Conservation (phyloP, 257 asterid genomes). For the Sherardia arvensis region DNA sequence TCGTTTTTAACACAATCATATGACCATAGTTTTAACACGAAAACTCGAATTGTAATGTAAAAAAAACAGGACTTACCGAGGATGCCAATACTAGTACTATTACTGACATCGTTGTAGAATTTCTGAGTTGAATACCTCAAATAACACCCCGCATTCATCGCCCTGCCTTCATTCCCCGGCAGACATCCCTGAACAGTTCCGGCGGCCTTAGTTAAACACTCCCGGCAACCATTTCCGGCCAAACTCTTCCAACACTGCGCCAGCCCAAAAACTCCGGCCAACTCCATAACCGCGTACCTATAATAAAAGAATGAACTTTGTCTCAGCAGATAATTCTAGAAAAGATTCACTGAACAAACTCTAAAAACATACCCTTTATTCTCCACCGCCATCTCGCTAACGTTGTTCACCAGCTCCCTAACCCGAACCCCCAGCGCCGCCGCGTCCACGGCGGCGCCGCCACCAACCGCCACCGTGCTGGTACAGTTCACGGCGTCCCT, state of each 20-base stretch:
- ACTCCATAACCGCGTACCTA: slow-evolving; percentile 38
- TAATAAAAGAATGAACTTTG: no score
- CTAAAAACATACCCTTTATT: no score
- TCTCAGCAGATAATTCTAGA: no score
- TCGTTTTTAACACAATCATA: no score
- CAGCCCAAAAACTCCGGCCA: slow-evolving; percentile 66
- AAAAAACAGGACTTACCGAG: slow-evolving; percentile 34
- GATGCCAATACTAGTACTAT: background rate
- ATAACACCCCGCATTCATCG: slow-evolving; percentile 74
- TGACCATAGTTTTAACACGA: background rate
- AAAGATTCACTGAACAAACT: no score
- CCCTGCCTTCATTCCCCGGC: slow-evolving; percentile 76
- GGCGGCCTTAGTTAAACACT: slow-evolving; percentile 66
- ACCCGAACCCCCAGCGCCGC: slow-evolving; percentile 27
- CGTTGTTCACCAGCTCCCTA: slow-evolving; percentile 32
- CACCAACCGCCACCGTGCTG: slow-evolving; percentile 27
- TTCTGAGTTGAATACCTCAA: slow-evolving; percentile 66
- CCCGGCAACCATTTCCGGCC: slow-evolving; percentile 48
- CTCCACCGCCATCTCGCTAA: slow-evolving; percentile 39
- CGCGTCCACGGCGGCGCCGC: slow-evolving; percentile 9
- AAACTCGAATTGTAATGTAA: background rate
- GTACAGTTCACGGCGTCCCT: slow-evolving; percentile 48
- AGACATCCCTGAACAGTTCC: slow-evolving; percentile 38
- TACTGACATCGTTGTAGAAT: slow-evolving; percentile 37
- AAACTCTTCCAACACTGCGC: slow-evolving; percentile 85